Evolutionary conservation across 106 monocot species (phyloP), one percentile per base, ranked within the genome.

Genomic region (Dioscorea dumetorum): DNA sequence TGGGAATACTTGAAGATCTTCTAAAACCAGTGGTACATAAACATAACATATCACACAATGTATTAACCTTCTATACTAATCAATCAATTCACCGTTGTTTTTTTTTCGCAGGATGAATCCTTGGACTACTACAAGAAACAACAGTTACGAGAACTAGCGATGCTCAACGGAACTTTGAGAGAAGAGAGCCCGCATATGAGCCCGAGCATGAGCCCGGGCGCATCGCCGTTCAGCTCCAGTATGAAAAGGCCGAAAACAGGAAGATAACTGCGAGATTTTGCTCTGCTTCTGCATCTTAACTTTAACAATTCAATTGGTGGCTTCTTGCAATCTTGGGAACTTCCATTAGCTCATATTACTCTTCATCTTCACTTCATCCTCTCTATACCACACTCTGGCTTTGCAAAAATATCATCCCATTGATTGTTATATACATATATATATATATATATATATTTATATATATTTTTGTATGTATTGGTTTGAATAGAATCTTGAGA

Each of bases 201-300:
- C 69, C 87, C 87, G 7, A 94, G 87, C 54, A 22, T 63, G 62
- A 54, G 54, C 54, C 54, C 54, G 0, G 19, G 54, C 19, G 73
- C 77, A 12, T 90, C 94, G 12, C 87, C 85, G 7, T 93, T 93
- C 61, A 77, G 79, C 58, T 82, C 76, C 2, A 82, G 78, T n/a
- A 94, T 94, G 83, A 94, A 94, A 69, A 79, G 94, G 22, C 84
- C 87, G 0, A 94, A 94, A 73, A 94, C 94, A 2, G 88, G 81
- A 16, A 64, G 74, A 60, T 88, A 67, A 72, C 58, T 70, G 17
- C 19, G 41, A 23, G 14, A 15, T 5, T 19, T 32, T 28, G 1
- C 28, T 41, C 41, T 41, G 41, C 6, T 41, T 6, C 9, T 41
- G 10, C 10, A 41, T 28, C 41, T 41, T 41, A 41, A 41, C 28